Percentiles rank a stretch among this genome's conserved stretches.
These are phyloP conservation scores for Teunomyces cretensis DNA, from an alignment of 805 yeast species.

Conservation along the genomic window DNA sequence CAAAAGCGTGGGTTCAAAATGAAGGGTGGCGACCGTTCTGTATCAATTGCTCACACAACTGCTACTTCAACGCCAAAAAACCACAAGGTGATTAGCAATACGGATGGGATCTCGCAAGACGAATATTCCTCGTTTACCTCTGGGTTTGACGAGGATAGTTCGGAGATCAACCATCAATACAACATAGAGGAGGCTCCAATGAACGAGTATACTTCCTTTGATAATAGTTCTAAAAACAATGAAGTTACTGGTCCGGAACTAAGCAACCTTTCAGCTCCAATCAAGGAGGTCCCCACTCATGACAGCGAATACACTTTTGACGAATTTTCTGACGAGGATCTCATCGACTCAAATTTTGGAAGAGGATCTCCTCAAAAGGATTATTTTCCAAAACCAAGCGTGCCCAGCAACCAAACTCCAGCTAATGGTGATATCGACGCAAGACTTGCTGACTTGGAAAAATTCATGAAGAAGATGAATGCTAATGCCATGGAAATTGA, in stretches of 20 bases:
- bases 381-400: not conserved
- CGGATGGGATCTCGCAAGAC: slow-evolving; percentile 10
- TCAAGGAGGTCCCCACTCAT: not conserved
- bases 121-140: slow-evolving; percentile 35
- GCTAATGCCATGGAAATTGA: slow-evolving; percentile 12
- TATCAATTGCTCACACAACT: slow-evolving; percentile 20
- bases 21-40: slow-evolving; percentile 7
- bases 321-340: slow-evolving; percentile 19
- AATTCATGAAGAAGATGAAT: slow-evolving; percentile 13
- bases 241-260: slow-evolving; percentile 12
- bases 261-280: slow-evolving; percentile 4
- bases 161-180: slow-evolving; percentile 12
- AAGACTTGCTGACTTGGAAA: slow-evolving; percentile 14
- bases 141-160: slow-evolving; percentile 21
- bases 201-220: slow-evolving; percentile 15
- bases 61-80: slow-evolving; percentile 43
- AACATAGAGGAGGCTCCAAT: slow-evolving; percentile 9
- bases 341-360: not conserved
- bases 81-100: slow-evolving; percentile 15
- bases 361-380: slow-evolving; percentile 1
- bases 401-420: not conserved
- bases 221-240: slow-evolving; percentile 11
- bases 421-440: slow-evolving; percentile 4
- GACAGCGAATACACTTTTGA: slow-evolving; percentile 30
- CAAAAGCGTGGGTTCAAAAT: slow-evolving; percentile 32